phyloP scores from a whole-genome alignment of 2,329 filamentous ascomycete genomes.

The Phaeoacremonium minimum region DNA sequence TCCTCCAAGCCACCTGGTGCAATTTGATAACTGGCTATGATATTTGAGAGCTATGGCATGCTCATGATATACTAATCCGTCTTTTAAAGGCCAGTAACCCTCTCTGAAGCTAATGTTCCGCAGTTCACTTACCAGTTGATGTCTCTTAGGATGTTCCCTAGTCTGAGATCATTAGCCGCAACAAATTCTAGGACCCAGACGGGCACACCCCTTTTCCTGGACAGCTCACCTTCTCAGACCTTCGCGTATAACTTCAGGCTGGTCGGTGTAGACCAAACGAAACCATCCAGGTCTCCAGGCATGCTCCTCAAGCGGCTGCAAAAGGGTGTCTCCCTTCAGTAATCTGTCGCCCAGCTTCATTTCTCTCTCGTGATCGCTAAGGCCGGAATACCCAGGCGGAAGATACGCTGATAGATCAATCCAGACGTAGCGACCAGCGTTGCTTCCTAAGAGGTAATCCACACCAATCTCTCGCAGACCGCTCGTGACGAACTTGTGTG shows the following conservation, averaged over 20 bases:
- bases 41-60: no score
- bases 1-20: no score
- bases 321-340: constrained; percentile 39
- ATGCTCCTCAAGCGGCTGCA: constrained; percentile 44
- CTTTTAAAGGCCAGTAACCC: no score
- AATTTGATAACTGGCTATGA: no score
- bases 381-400: constrained; percentile 12
- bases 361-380: constrained; percentile 28
- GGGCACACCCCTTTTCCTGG: no score
- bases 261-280: constrained; percentile 45
- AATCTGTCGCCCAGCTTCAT: constrained; percentile 38
- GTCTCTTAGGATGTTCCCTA: no score
- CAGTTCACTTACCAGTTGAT: no score
- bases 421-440: constrained; percentile 56
- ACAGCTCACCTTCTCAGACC: constrained; percentile 28
- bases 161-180: no score
- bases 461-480: constrained; percentile 35
- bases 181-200: no score
- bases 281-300: constrained; percentile 46
- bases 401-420: constrained; percentile 43
- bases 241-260: constrained; percentile 25
- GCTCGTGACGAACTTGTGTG: constrained; percentile 31
- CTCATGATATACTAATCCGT: no score
- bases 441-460: constrained; percentile 37
- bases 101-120: no score